Conservation (phyloP, 2,329 filamentous ascomycete genomes). For the Botrytis fabae region DNA sequence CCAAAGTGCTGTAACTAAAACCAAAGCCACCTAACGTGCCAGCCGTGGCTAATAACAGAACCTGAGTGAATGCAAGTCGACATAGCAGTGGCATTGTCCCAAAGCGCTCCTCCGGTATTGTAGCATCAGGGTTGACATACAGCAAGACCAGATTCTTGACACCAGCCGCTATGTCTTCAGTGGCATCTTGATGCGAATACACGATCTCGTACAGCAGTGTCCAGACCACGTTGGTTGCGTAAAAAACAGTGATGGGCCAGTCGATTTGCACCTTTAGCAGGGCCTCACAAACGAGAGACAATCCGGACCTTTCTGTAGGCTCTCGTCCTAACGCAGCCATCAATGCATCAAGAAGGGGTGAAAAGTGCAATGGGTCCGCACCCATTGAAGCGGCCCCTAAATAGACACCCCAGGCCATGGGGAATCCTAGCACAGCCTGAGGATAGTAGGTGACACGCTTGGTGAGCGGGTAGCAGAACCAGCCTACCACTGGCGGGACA, state of each 20-base stretch:
- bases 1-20: neutral
- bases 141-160: slow-evolving; percentile 11
- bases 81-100: too few relatives aligned
- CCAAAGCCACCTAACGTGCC: neutral
- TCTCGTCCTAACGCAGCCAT: too few relatives aligned
- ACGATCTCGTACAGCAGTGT: slow-evolving; percentile 24
- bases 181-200: slow-evolving; percentile 24
- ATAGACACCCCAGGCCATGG: slow-evolving; percentile 12
- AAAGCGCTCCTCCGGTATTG: neutral
- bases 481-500: neutral
- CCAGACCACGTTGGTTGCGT: slow-evolving; percentile 17
- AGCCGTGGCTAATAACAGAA: neutral
- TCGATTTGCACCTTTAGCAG: neutral
- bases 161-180: slow-evolving; percentile 24
- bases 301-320: neutral
- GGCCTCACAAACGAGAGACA: neutral
- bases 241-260: neutral
- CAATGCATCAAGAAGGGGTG: too few relatives aligned
- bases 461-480: slow-evolving; percentile 17
- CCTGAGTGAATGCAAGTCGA: neutral
- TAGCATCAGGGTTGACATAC: slow-evolving; percentile 9
- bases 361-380: slow-evolving; percentile 9
- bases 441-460: slow-evolving; percentile 25
- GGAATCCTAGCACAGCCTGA: slow-evolving; percentile 24
- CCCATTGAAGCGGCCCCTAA: slow-evolving; percentile 12